Evolutionary conservation across 345 rosid genomes (phyloP), one percentile per base, ranked within the genome.

Genomic region (Camelina laxa): DNA sequence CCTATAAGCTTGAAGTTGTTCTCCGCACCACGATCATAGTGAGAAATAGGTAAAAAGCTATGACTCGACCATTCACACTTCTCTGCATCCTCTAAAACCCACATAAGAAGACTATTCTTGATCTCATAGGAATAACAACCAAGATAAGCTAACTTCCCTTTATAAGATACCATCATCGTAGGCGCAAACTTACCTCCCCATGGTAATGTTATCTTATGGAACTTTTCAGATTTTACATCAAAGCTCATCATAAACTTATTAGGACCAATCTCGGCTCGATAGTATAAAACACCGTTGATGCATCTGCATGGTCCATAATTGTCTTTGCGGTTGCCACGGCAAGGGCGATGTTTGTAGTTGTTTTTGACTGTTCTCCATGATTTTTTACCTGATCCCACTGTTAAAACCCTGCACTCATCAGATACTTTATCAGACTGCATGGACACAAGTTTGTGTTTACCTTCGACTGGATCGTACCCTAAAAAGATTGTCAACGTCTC

Each of bases 131-230:
- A 31, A 41, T 4, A 1, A 33, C 36, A 33, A 70, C 13, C 36
- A 10, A 70, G 48, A 59, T 6, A 59, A 70, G 59, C 75, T 35
- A 70, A 70, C 39, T 33, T 47, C 36, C 67, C 58, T 33, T 60
- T 22, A 22, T 60, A 70, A 45, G 42, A 45, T 69, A 19, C 5
- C 65, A 45, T 55, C 63, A 24, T 27, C 65, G 13, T 5, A 3
- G 0, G 20, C 56, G 2, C 9, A 31, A 13, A 0, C 7, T 6
- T 9, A 17, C 0, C 7, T 2, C 13, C 4, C 20, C 9, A 31
- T 30, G 65, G 65, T 17, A 19, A 19, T 19, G 0, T 13, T 19
- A 69, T 44, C 21, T 4, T 20, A 13, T 5, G 2, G 9, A 58
- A 57, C 10, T 17, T 21, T 60, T 70, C 67, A 59, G 48, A 58